Evolutionary conservation across 2,329 filamentous ascomycete genomes (phyloP).

Genomic region (Fusarium chlamydosporum): DNA sequence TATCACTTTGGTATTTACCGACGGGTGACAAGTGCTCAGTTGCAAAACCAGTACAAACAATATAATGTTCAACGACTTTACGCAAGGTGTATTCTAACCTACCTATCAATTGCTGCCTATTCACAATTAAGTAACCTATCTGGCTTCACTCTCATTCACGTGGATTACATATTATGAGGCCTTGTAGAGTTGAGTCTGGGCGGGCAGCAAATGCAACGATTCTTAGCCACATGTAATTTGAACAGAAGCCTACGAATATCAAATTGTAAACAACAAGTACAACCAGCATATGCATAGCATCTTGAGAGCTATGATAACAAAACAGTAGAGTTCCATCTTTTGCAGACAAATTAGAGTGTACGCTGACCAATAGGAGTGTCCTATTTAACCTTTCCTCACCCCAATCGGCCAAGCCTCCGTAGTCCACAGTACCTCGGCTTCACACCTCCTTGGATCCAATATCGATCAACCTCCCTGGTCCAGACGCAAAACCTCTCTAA

Average conservation of each 20-base stretch:
- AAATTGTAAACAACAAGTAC: too few species aligned
- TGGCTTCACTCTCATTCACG: background rate
- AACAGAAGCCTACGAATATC: background rate
- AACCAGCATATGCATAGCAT: background rate
- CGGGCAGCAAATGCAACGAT: background rate
- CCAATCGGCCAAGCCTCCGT: slow-evolving; percentile 18
- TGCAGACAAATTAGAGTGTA: background rate
- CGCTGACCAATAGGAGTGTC: slow-evolving; percentile 17
- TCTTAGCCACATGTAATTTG: background rate
- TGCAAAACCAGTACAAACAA: background rate
- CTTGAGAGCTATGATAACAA: background rate
- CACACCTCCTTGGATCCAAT: slow-evolving; percentile 24
- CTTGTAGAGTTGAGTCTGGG: background rate
- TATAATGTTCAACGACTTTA: too few species aligned
- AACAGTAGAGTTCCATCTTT: background rate
- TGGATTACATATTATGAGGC: background rate
- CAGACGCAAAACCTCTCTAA: background rate
- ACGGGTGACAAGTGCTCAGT: background rate
- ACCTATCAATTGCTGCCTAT: background rate
- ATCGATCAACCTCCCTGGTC: slow-evolving; percentile 11
- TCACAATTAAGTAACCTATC: background rate
- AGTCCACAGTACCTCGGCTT: slow-evolving; percentile 36
- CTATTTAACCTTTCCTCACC: slow-evolving; percentile 14
- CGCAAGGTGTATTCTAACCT: too few species aligned
- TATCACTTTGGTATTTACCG: background rate